phyloP scores from a whole-genome alignment of 305 asterid genomes.

The Solanum hybrid region DNA sequence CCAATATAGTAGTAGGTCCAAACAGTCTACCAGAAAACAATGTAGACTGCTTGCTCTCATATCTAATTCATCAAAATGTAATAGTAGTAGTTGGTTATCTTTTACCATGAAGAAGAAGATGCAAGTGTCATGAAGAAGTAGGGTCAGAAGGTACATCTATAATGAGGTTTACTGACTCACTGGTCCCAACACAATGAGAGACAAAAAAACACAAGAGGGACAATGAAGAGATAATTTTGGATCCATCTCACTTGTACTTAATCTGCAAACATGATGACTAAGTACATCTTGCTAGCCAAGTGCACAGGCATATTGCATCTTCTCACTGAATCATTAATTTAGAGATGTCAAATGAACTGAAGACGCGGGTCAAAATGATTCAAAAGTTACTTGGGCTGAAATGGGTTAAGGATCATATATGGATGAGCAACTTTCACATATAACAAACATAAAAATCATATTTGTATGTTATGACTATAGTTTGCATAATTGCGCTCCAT shows the following conservation, averaged over 20 bases:
- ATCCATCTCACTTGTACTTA: background rate
- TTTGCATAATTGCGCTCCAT: too few relatives aligned
- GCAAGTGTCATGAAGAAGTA: background rate
- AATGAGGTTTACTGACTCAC: background rate
- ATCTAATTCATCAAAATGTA: background rate
- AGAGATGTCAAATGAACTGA: background rate
- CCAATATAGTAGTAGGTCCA: background rate
- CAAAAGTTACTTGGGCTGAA: background rate
- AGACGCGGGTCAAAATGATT: background rate
- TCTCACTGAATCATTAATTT: background rate
- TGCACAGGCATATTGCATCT: background rate
- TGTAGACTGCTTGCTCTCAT: background rate
- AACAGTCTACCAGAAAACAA: background rate
- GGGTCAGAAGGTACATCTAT: background rate
- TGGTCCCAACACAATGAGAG: background rate
- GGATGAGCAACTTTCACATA: too few relatives aligned
- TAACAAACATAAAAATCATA: too few relatives aligned
- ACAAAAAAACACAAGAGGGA: background rate
- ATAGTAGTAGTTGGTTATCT: background rate
- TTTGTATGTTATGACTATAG: too few relatives aligned
- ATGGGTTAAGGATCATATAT: background rate
- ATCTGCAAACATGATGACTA: background rate
- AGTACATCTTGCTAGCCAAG: background rate
- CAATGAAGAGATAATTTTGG: conserved; percentile 2
- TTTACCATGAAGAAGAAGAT: background rate